A percentile compares a stretch with the other conserved stretches of the same genome.
These are phyloP conservation scores for Alternaria solani DNA, from an alignment of 2,329 filamentous ascomycete species.

Conservation along the genomic window DNA sequence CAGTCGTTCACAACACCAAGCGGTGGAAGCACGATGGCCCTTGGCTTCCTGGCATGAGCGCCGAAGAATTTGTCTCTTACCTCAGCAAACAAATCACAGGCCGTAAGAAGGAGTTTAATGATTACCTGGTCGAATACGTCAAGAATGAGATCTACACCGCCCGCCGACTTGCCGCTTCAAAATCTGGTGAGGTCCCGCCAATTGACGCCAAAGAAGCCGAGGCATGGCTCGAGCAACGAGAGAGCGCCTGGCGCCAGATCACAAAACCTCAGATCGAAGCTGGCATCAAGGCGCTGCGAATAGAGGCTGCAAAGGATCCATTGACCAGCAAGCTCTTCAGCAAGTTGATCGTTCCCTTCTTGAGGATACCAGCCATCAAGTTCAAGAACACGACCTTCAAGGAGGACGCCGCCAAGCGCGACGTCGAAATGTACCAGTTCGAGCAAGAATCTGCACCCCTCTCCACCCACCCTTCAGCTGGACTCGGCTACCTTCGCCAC, in stretches of 20 bases:
- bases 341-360: constrained; percentile 61
- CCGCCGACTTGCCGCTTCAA: constrained; percentile 31
- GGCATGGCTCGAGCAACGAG: constrained; percentile 23
- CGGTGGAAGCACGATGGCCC: constrained; percentile 67
- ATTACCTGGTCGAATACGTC: constrained; percentile 41
- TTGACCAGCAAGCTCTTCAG: constrained; percentile 61
- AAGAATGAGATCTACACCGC: constrained; percentile 44
- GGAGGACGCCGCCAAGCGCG: constrained; percentile 38
- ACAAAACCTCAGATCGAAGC: constrained; percentile 33
- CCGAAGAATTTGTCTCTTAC: constrained; percentile 63
- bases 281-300: constrained; percentile 51
- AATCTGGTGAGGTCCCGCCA: constrained; percentile 24
- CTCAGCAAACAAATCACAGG: constrained; percentile 54
- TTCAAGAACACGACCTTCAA: constrained; percentile 34
- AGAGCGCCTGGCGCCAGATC: constrained; percentile 41
- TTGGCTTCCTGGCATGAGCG: constrained; percentile 65
- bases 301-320: constrained; percentile 57
- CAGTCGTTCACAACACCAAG: constrained; percentile 33
- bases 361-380: constrained; percentile 61
- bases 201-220: constrained; percentile 38
- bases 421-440: constrained; percentile 37
- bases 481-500: constrained; percentile 67
- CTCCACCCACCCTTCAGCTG: constrained; percentile 71
- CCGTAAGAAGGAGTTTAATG: constrained; percentile 44
- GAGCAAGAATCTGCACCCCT: constrained; percentile 54